Conservation (phyloP, 169 alveolate genomes). For the Eimeria falciformis region DNA sequence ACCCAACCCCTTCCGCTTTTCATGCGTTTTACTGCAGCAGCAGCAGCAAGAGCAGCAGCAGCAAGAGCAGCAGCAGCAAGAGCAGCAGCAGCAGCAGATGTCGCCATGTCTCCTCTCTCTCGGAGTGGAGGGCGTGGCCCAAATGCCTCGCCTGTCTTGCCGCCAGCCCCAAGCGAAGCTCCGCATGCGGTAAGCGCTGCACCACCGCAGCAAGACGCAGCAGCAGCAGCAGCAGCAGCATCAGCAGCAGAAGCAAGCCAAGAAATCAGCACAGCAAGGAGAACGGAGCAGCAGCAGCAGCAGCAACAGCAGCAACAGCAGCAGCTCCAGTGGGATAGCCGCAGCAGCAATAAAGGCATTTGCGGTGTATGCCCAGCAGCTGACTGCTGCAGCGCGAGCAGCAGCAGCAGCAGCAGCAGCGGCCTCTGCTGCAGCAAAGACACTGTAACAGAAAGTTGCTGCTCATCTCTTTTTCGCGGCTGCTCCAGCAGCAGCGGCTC, state of each 20-base stretch:
- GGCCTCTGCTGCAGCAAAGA: neutral
- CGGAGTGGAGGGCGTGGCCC: neutral
- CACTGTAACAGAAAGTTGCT: neutral
- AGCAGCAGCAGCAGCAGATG: constrained; percentile 10
- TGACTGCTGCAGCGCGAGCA: constrained; percentile 45
- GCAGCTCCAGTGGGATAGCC: neutral
- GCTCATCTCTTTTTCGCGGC: constrained; percentile 12
- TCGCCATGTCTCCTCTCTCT: neutral
- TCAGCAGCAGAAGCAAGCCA: neutral
- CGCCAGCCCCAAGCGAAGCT: neutral
- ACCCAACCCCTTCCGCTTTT: no score
- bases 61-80: constrained; percentile 19
- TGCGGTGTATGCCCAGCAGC: neutral
- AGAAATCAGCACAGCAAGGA: neutral
- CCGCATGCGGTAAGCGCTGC: neutral
- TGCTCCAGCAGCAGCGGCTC: neutral
- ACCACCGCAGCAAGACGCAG: neutral
- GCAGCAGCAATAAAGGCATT: neutral
- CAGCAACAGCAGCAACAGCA: neutral
- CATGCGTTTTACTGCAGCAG: no score
- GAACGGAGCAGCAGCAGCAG: neutral
- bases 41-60: constrained; percentile 9
- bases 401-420: constrained; percentile 41
- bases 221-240: neutral
- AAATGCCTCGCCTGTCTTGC: neutral